Conservation (phyloP, 768 basidiomycete genomes). For the Lenzites betulinus region DNA sequence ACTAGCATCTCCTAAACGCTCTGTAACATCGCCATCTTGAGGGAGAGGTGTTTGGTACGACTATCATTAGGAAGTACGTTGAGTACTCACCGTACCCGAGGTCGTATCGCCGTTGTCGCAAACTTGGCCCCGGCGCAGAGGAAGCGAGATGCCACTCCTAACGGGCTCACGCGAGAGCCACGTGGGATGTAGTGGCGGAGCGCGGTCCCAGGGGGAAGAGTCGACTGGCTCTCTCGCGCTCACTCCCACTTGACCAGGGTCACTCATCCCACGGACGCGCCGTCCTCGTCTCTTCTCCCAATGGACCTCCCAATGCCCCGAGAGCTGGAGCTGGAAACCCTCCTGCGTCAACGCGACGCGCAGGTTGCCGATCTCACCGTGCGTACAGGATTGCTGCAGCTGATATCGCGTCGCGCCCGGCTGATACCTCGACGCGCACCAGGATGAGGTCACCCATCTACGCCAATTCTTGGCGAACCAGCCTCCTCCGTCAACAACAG, state of each 20-base stretch:
- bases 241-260: slow-evolving; percentile 8
- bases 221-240: slow-evolving; percentile 15
- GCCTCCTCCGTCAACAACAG: slow-evolving; percentile 58
- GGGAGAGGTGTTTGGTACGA: no score
- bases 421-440: slow-evolving; percentile 15
- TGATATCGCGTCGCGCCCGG: slow-evolving; percentile 10
- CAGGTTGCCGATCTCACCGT: slow-evolving; percentile 75
- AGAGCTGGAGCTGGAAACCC: slow-evolving; percentile 80
- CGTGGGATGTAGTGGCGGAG: slow-evolving; percentile 21
- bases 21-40: no score
- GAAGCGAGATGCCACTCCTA: no score
- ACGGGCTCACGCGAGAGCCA: slow-evolving; percentile 18
- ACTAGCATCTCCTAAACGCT: no score
- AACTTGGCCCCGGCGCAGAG: neutral
- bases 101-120: no score
- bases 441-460: slow-evolving; percentile 76
- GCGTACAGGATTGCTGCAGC: slow-evolving; percentile 34
- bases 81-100: no score
- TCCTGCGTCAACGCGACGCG: slow-evolving; percentile 73
- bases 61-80: no score
- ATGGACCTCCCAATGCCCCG: slow-evolving; percentile 76
- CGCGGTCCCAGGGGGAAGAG: slow-evolving; percentile 24
- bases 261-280: slow-evolving; percentile 21
- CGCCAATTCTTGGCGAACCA: slow-evolving; percentile 66
- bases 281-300: slow-evolving; percentile 17